Percentiles rank a stretch among this genome's conserved stretches.
Conservation (phyloP, 1,284 basidiomycete species). For the Farysia itapuensis region DNA sequence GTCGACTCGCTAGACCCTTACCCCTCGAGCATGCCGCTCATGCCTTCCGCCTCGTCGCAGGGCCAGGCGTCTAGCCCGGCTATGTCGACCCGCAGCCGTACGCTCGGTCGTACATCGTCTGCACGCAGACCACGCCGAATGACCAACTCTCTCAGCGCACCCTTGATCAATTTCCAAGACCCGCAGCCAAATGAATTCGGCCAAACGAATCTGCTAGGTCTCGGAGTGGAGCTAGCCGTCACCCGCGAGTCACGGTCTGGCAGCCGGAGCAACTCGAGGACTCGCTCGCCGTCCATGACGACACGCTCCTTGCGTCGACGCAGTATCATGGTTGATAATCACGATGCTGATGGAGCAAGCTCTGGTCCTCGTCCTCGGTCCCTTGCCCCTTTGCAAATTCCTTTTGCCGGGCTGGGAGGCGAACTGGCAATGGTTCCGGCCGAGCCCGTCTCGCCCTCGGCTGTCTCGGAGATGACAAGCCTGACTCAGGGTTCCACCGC, state of each 20-base stretch:
- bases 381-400: conserved; percentile 6
- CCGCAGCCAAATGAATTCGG: too few relatives aligned
- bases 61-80: conserved; percentile 21
- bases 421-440: background rate
- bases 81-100: conserved; percentile 37
- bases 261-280: conserved; percentile 17
- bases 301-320: conserved; percentile 16
- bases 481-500: conserved; percentile 28
- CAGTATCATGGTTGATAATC: conserved; percentile 10
- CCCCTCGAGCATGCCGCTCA: conserved; percentile 7
- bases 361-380: conserved; percentile 11
- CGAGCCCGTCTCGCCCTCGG: conserved; percentile 29
- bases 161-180: too few relatives aligned
- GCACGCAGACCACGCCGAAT: conserved; percentile 13
- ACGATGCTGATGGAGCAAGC: too few relatives aligned
- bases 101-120: conserved; percentile 14
- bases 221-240: too few relatives aligned
- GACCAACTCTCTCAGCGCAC: conserved; percentile 27
- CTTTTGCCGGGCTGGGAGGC: too few relatives aligned
- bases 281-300: conserved; percentile 11
- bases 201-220: too few relatives aligned
- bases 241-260: too few relatives aligned
- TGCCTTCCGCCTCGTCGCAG: conserved; percentile 4
- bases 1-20: too few relatives aligned
- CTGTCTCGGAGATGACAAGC: conserved; percentile 31